Evolutionary conservation across 495 filamentous ascomycete species (phyloP), one percentile per base, ranked within the genome.

Genomic region (Hypoxylon fragiforme): DNA sequence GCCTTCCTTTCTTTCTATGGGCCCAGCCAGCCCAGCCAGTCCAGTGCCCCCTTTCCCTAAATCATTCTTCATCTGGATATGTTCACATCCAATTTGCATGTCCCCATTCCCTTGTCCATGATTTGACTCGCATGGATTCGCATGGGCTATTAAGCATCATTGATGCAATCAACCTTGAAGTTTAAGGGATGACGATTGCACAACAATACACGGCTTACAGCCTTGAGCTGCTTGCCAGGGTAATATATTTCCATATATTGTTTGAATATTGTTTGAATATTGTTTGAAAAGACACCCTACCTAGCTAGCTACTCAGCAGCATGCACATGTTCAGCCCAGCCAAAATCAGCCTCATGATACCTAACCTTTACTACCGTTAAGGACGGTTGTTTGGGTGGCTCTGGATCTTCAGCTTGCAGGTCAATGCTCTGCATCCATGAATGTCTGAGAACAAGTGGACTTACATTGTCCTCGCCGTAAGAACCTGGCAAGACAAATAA

Each of bases 1-100:
- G 35, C 16, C 34, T 40, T 18, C 41, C 18, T 22, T 34, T 40
- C n/a, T 22, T 20, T 38, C 22, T 35, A 47, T 50, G 35, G 28
- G 32, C 35, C n/a, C 15, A 20, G 28, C 30, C 8, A n/a, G 13
- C 12, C 11, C 13, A 28, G 11, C 31, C 31, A 34, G 13, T 34
- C 9, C 12, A n/a, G 11, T 3, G 31, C 13, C 34, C 7, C 12
- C 14, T 13, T 37, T 3, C 24, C 9, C 24, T 28, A 28, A 28
- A 9, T 9, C 9, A 28, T 28, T 4, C 24, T 28, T 9, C 9
- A 9, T 28, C 24, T 28, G 24, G 24, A 28, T n/a, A n/a, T n/a
- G n/a, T n/a, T n/a, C n/a, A n/a, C n/a, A 28, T 28, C 24, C 24
- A 28, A 4, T 28, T 28, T 28, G 9, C 9, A n/a, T 9, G 24